Base-by-base conservation (phyloP, 1,139 yeast species). In the Oligophagozyma castellii region DNA sequence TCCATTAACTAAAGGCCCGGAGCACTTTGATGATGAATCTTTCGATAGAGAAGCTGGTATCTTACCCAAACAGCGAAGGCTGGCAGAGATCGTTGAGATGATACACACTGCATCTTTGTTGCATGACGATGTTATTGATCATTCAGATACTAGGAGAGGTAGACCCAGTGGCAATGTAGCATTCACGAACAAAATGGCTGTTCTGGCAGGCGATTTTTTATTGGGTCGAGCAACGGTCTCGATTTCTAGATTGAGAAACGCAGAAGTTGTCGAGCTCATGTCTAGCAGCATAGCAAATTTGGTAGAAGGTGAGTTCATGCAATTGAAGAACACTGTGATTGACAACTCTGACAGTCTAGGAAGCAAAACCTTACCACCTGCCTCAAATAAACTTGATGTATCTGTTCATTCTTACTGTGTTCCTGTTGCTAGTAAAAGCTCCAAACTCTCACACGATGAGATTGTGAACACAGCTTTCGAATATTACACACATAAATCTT, bases 261-360 rank as follows among this genome's bases (percentile, higher is more conserved):
- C 95, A n/a, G 96, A 89, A 59, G 98, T 89, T 29, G 86, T 84
- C 38, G 98, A 89, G 57, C 65, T 92, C 36, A 70, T 92, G 58
- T 83, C 95, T 4, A 89, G 95, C 5, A 79, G 95, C 23, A 89
- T 89, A 51, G 98, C 96, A 15, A 92, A 92, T 52, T 64, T 92
- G 36, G 98, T 89, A 1, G 98, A 92, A 58, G 98, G 98, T 27
- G 98, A 89, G 56, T 86, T 89, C 51, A 86, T 89, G 96, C 98
- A 89, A 58, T 68, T 89, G 59, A 86, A 86, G 45, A 89, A 89
- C 55, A 83, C 95, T 1, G 92, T 84, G 2, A 56, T 75, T 31
- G 72, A 65, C 30, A 70, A 65, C 34, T 70, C 63, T 19, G 41
- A 47, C 2, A 18, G 20, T 10, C 20, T 18, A 18, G 20, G 10